phyloP scores from a whole-genome alignment of 1,284 basidiomycete species.

The Trichosporon asahii region DNA sequence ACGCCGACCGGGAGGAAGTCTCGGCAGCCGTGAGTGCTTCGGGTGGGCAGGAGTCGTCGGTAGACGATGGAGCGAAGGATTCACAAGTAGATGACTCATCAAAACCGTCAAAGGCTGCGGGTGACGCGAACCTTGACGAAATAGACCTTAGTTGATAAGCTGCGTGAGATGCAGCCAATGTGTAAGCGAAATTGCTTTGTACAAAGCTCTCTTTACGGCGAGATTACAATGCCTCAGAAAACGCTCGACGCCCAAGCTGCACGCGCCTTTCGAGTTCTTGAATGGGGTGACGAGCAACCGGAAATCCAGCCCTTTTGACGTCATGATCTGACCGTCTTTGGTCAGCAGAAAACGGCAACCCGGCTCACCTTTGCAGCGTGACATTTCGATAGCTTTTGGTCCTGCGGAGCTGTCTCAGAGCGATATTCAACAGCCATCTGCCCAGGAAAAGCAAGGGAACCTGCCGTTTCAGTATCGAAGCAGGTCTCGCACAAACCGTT shows the following conservation, averaged over 20 bases:
- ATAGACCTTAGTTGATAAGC: not conserved
- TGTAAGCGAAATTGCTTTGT: not conserved
- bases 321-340: no score
- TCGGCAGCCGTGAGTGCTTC: not conserved
- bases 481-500: no score
- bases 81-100: no score
- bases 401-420: not conserved
- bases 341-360: not conserved
- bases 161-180: not conserved
- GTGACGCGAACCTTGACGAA: not conserved
- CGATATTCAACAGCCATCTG: not conserved
- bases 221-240: not conserved
- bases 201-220: no score
- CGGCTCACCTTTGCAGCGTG: not conserved
- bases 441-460: not conserved
- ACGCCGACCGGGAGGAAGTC: conserved; percentile 10
- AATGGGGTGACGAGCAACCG: not conserved
- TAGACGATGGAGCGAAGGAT: conserved; percentile 3
- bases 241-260: not conserved
- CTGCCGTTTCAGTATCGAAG: not conserved
- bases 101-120: no score
- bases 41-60: not conserved
- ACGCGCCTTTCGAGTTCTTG: not conserved
- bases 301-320: not conserved
- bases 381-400: not conserved